phyloP scores from a whole-genome alignment of 2,329 filamentous ascomycete species.

The Botrytis fragariae region DNA sequence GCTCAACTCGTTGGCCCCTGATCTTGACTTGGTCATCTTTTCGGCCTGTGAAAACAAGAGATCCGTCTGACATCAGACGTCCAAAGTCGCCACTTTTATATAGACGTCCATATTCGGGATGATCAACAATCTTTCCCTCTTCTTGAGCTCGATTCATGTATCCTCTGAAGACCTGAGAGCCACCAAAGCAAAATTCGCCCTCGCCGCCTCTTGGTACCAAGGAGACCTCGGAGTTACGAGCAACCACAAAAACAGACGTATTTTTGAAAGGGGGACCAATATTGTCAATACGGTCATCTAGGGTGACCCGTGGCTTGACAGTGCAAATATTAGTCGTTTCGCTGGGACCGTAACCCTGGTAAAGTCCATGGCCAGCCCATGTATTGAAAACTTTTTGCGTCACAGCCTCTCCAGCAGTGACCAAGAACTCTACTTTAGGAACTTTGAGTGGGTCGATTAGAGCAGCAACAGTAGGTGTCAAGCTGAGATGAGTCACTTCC shows the following conservation, averaged over 20 bases:
- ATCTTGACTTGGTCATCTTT: slow-evolving; percentile 81
- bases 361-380: slow-evolving; percentile 68
- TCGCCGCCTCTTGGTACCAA: slow-evolving; percentile 67
- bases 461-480: slow-evolving; percentile 82
- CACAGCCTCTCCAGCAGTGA: slow-evolving; percentile 79
- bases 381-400: slow-evolving; percentile 65
- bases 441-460: slow-evolving; percentile 68
- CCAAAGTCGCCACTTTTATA: slow-evolving; percentile 84
- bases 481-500: slow-evolving; percentile 72
- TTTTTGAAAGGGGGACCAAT: slow-evolving; percentile 74
- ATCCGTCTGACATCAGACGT: slow-evolving; percentile 72
- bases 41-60: slow-evolving; percentile 69
- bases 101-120: slow-evolving; percentile 66
- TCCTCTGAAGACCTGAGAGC: slow-evolving; percentile 73
- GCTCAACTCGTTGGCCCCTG: slow-evolving; percentile 75
- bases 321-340: slow-evolving; percentile 89
- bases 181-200: slow-evolving; percentile 85
- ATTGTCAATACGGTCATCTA: slow-evolving; percentile 63
- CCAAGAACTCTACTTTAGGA: slow-evolving; percentile 69
- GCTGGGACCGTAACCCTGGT: slow-evolving; percentile 80
- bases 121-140: slow-evolving; percentile 63
- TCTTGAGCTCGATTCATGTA: slow-evolving; percentile 69
- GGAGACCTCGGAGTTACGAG: slow-evolving; percentile 46
- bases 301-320: slow-evolving; percentile 59
- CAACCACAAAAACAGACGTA: slow-evolving; percentile 55